Conservation (phyloP, 2,329 filamentous ascomycete genomes). For the Penicillium sp. region DNA sequence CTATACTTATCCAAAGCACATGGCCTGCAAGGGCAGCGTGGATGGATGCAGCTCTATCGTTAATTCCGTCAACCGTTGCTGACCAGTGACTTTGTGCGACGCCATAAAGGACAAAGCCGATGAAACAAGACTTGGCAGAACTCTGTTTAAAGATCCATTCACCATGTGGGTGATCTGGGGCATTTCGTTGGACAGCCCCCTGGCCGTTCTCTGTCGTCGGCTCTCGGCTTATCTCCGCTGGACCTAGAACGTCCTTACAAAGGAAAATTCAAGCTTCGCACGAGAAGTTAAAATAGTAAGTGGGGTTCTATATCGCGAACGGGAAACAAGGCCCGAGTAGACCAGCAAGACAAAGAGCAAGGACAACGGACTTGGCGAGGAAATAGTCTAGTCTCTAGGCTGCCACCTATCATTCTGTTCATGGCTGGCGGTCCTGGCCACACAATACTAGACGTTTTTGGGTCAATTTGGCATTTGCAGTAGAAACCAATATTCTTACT, state of each 20-base stretch:
- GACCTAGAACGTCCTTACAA: constrained; percentile 14
- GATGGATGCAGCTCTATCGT: background rate
- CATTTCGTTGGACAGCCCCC: background rate
- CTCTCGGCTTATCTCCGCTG: background rate
- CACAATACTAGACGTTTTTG: too few relatives aligned
- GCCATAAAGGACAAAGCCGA: background rate
- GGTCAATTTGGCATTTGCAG: too few relatives aligned
- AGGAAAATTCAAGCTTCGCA: too few relatives aligned
- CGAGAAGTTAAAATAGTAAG: too few relatives aligned
- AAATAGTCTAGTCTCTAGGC: too few relatives aligned
- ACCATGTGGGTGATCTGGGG: constrained; percentile 1
- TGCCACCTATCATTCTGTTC: too few relatives aligned
- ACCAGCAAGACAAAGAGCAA: too few relatives aligned
- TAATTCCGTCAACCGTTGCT: background rate
- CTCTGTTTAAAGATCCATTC: background rate
- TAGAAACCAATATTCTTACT: too few relatives aligned
- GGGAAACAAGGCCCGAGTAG: too few relatives aligned
- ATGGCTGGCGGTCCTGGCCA: too few relatives aligned
- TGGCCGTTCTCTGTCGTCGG: background rate
- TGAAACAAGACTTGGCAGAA: background rate
- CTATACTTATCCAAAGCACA: background rate
- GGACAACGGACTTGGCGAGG: too few relatives aligned
- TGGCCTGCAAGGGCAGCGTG: background rate
- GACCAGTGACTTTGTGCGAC: background rate
- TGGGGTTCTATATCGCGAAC: too few relatives aligned